Conservation (phyloP, 2,329 filamentous ascomycete genomes). For the Exophiala alcalophila region DNA sequence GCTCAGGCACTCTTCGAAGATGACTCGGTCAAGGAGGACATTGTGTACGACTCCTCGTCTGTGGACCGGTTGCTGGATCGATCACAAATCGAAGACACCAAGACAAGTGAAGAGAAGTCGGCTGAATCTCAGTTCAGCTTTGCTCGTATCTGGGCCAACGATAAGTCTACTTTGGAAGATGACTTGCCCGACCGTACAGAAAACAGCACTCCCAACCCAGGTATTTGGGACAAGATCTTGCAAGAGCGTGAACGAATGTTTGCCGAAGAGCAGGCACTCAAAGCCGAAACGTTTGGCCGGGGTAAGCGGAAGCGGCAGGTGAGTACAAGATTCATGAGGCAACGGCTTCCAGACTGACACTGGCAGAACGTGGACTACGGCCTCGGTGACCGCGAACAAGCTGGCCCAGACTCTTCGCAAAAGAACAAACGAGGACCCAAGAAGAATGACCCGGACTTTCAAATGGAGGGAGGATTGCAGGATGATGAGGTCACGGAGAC, state of each 20-base stretch:
- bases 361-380: conserved; percentile 29
- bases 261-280: conserved; percentile 64
- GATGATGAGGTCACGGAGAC: conserved; percentile 36
- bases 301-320: conserved; percentile 71
- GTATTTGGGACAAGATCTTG: conserved; percentile 86
- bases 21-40: conserved; percentile 64
- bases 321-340: conserved; percentile 29
- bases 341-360: conserved; percentile 8
- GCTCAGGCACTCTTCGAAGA: conserved; percentile 83
- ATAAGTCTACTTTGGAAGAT: conserved; percentile 65
- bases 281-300: conserved; percentile 74
- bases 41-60: conserved; percentile 74
- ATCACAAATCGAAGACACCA: conserved; percentile 71
- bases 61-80: conserved; percentile 92
- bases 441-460: conserved; percentile 30
- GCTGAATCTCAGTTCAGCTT: conserved; percentile 82
- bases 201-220: conserved; percentile 54
- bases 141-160: conserved; percentile 88
- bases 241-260: conserved; percentile 77
- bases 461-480: conserved; percentile 49
- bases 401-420: not conserved
- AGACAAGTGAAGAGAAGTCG: conserved; percentile 60
- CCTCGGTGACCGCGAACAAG: conserved; percentile 14
- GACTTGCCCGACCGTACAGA: conserved; percentile 52
- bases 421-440: conserved; percentile 6